A percentile compares a stretch with the other conserved stretches of the same genome.
phyloP scores from a whole-genome alignment of 2,329 filamentous ascomycete genomes.

The Sphaerulina musiva region DNA sequence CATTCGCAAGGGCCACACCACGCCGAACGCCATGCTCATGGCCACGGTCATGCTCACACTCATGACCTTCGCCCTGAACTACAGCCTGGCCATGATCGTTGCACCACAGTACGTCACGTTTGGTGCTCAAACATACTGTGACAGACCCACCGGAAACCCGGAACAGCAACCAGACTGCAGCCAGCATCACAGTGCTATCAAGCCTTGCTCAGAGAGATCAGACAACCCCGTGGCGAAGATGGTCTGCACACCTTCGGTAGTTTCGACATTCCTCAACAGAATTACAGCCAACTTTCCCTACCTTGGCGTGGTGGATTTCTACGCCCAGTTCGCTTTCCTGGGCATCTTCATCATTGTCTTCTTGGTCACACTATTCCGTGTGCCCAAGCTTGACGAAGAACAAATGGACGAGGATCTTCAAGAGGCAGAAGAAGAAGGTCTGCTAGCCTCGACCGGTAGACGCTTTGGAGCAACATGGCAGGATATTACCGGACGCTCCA shows the following conservation, averaged over 20 bases:
- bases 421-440: conserved; percentile 85
- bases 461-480: conserved; percentile 83
- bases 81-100: conserved; percentile 85
- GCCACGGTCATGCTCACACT: conserved; percentile 86
- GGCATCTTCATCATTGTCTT: conserved; percentile 75
- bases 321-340: conserved; percentile 90
- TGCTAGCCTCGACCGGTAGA: conserved; percentile 75
- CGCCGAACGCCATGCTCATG: conserved; percentile 84
- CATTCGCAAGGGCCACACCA: conserved; percentile 80
- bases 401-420: conserved; percentile 84
- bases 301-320: conserved; percentile 88
- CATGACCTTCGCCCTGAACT: conserved; percentile 86
- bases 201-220: conserved; percentile 72
- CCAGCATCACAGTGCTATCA: conserved; percentile 63
- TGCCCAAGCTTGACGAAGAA: conserved; percentile 67
- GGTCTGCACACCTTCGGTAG: conserved; percentile 85
- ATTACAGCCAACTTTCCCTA: conserved; percentile 92
- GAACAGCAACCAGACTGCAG: conserved; percentile 70
- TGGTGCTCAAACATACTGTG: conserved; percentile 90
- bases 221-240: conserved; percentile 63
- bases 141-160: conserved; percentile 56
- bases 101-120: conserved; percentile 93
- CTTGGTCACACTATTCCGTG: conserved; percentile 68
- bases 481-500: conserved; percentile 63
- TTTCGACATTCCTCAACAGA: conserved; percentile 88